These are phyloP conservation scores for Nannizziopsis arthrosporioides DNA, from an alignment of 2,329 filamentous ascomycete genomes.

Conservation along the genomic window DNA sequence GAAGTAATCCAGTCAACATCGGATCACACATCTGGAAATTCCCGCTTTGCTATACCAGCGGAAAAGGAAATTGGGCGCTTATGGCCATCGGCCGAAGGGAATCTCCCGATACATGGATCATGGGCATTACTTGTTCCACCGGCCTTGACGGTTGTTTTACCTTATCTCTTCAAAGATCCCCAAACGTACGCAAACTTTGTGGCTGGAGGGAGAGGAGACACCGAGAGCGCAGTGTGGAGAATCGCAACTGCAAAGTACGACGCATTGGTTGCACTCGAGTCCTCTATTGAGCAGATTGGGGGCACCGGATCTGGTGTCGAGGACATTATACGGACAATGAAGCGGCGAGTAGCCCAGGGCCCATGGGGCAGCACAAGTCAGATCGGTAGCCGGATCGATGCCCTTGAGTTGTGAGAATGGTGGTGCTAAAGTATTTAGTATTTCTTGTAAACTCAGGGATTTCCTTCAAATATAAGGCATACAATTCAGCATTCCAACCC, in stretches of 20 bases:
- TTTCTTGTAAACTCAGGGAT: no score
- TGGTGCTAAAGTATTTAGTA: no score
- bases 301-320: constrained; percentile 26
- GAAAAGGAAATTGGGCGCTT: constrained; percentile 30
- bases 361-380: constrained; percentile 29
- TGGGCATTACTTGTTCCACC: constrained; percentile 43
- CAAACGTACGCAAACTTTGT: constrained; percentile 48
- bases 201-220: constrained; percentile 44
- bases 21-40: constrained; percentile 10
- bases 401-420: constrained; percentile 23
- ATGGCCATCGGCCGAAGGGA: constrained; percentile 26
- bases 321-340: constrained; percentile 32
- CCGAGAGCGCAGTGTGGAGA: constrained; percentile 46
- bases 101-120: constrained; percentile 36
- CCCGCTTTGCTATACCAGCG: constrained; percentile 30
- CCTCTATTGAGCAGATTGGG: constrained; percentile 31
- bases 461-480: no score
- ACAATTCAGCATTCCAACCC: no score
- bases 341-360: constrained; percentile 32
- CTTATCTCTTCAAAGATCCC: constrained; percentile 47
- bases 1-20: constrained; percentile 27
- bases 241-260: constrained; percentile 49
- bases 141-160: constrained; percentile 41
- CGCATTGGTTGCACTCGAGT: constrained; percentile 40
- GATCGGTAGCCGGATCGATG: constrained; percentile 26